phyloP scores from a whole-genome alignment of 257 asterid species.

The Avicennia marina region DNA sequence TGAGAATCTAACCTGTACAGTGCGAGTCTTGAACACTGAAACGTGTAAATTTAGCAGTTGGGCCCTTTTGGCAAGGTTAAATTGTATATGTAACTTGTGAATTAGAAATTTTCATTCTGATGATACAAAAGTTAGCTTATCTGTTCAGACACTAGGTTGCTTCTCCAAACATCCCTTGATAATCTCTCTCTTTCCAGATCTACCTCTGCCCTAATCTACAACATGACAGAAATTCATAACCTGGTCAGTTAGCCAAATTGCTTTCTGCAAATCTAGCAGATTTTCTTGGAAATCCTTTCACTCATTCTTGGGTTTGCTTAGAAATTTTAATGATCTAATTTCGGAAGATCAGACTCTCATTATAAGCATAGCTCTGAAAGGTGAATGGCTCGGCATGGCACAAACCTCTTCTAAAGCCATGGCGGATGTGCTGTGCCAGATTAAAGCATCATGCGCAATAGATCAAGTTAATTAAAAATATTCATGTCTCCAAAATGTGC shows the following conservation, averaged over 20 bases:
- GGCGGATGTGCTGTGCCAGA: no score
- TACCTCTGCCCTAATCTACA: background rate
- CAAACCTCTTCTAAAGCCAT: no score
- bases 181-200: background rate
- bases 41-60: background rate
- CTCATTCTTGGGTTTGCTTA: no score
- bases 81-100: background rate
- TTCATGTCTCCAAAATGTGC: no score
- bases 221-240: background rate
- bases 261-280: background rate
- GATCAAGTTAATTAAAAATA: no score
- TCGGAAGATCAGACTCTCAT: background rate
- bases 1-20: no score
- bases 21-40: background rate
- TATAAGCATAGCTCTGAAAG: background rate
- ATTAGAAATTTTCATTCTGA: background rate
- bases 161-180: background rate
- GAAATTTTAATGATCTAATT: no score
- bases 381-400: no score
- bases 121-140: background rate
- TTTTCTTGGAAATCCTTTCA: background rate
- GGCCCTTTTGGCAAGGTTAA: background rate
- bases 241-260: background rate
- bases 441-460: no score
- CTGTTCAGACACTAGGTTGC: background rate